phyloP scores from a whole-genome alignment of 129 eudicot species.

The Mikania micrantha region DNA sequence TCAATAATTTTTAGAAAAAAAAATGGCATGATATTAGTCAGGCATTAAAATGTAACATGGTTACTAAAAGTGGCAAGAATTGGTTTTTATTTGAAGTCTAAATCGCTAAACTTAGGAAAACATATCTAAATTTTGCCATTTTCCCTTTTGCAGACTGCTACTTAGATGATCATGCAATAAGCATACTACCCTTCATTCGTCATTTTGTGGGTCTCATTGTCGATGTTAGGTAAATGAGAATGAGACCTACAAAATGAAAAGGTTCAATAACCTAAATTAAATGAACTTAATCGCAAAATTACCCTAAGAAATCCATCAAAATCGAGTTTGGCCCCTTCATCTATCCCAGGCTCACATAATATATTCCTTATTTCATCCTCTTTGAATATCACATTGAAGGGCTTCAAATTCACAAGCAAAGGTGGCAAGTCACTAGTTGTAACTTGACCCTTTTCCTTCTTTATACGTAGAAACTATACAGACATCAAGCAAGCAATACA shows the following conservation, averaged over 20 bases:
- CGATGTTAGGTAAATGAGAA: not conserved
- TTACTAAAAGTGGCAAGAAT: not conserved
- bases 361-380: conserved; percentile 61
- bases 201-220: not conserved
- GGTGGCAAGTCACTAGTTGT: conserved; percentile 69
- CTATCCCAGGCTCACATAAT: conserved; percentile 48
- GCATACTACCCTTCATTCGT: conserved; percentile 4
- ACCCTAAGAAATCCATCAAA: conserved; percentile 87
- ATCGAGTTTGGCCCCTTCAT: conserved; percentile 45
- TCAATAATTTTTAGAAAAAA: not conserved
- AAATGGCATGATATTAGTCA: not conserved
- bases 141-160: not conserved
- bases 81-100: not conserved
- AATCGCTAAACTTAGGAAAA: not conserved
- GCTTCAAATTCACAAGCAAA: conserved; percentile 57
- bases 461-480: conserved; percentile 49
- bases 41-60: not conserved
- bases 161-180: not conserved
- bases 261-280: not conserved
- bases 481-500: conserved; percentile 14
- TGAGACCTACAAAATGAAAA: conserved; percentile 8
- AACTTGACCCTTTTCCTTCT: conserved; percentile 64
- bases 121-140: not conserved
- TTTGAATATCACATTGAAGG: conserved; percentile 37
- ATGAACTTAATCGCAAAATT: not conserved